Conservation (phyloP, 768 basidiomycete species). For the Auricularia auricula-judae region DNA sequence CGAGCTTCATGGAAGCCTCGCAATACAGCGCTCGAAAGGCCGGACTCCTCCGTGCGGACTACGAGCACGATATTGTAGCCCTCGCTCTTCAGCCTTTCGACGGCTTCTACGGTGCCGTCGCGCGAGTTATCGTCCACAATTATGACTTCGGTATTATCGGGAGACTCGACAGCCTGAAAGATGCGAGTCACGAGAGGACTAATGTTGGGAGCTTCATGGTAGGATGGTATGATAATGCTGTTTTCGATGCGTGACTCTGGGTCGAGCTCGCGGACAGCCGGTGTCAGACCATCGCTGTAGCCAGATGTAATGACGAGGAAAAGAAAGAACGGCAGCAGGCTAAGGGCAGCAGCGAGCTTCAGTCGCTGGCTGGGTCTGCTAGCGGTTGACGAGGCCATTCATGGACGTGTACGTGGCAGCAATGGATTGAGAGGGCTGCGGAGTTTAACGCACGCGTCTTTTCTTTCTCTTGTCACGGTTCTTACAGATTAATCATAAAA, state of each 20-base stretch:
- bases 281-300: not conserved
- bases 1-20: not conserved
- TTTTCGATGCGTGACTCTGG: not conserved
- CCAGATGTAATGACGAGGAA: not conserved
- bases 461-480: too few relatives aligned
- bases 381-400: too few relatives aligned
- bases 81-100: not conserved
- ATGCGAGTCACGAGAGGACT: not conserved
- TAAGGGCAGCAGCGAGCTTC: not conserved
- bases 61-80: not conserved
- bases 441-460: too few relatives aligned
- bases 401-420: too few relatives aligned
- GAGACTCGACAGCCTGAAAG: not conserved
- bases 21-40: not conserved
- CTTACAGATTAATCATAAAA: too few relatives aligned
- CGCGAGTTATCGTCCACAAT: slow-evolving; percentile 1
- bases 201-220: not conserved
- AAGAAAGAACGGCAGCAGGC: not conserved
- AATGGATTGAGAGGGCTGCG: too few relatives aligned
- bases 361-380: not conserved
- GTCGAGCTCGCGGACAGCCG: not conserved
- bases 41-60: not conserved
- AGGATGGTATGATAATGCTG: not conserved
- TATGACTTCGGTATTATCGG: not conserved
- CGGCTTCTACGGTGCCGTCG: not conserved